Percentiles rank a stretch among this genome's conserved stretches.
Conservation (phyloP, 2,329 filamentous ascomycete genomes). For the Aspergillus brasiliensis region DNA sequence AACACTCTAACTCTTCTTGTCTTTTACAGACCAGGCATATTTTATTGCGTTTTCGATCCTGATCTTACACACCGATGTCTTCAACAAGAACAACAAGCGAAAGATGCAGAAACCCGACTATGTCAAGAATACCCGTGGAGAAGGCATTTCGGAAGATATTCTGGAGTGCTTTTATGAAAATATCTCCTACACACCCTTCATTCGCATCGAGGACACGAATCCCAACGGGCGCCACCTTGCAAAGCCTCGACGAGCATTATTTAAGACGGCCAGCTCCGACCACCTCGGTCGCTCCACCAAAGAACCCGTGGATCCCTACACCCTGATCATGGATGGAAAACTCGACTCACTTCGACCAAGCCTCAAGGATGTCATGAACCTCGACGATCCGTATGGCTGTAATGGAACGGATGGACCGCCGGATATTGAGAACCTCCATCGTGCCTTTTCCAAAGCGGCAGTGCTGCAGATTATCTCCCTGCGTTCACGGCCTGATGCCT, state of each 20-base stretch:
- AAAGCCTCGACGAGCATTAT: slow-evolving; percentile 70
- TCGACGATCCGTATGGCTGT: slow-evolving; percentile 92
- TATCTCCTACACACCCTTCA: slow-evolving; percentile 96
- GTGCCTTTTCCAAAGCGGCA: slow-evolving; percentile 86
- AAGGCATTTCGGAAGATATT: slow-evolving; percentile 91
- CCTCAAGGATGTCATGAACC: slow-evolving; percentile 85
- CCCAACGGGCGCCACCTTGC: slow-evolving; percentile 69
- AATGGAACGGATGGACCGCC: slow-evolving; percentile 73
- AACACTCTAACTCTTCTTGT: background rate
- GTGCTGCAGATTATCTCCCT: slow-evolving; percentile 94
- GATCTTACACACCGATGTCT: slow-evolving; percentile 96
- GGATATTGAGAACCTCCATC: slow-evolving; percentile 79
- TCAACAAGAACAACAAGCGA: slow-evolving; percentile 99
- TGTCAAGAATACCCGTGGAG: slow-evolving; percentile 87
- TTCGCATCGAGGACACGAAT: slow-evolving; percentile 91
- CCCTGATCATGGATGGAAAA: slow-evolving; percentile 86
- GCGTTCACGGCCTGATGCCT: slow-evolving; percentile 89
- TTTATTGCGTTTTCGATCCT: slow-evolving; percentile 96
- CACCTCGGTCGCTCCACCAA: slow-evolving; percentile 66
- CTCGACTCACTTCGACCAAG: slow-evolving; percentile 80
- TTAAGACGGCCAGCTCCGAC: slow-evolving; percentile 67
- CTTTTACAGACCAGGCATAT: slow-evolving; percentile 77
- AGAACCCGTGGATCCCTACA: slow-evolving; percentile 93
- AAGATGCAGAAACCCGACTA: slow-evolving; percentile 98
- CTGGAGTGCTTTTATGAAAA: slow-evolving; percentile 98